Base-by-base conservation (phyloP, 805 yeast genomes). In the Teunomyces atbi region DNA sequence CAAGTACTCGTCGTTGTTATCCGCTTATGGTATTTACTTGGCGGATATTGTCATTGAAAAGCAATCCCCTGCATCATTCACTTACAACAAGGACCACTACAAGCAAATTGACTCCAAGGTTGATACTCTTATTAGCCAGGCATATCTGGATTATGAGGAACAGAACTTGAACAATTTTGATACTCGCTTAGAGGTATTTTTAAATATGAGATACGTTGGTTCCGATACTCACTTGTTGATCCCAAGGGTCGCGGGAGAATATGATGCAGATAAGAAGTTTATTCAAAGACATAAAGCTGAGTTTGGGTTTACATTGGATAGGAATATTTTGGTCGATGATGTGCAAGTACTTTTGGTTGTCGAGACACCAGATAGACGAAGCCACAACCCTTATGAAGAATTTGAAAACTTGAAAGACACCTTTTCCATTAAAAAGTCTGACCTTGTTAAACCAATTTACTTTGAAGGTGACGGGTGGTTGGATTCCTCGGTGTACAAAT, bases 151-250 rank as follows among this genome's bases (percentile, higher is more conserved):
- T 42, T 73, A 58, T 46, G 36, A 51, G 35, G 62, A 47, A 1
- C 96, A 89, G 62, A 87, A 88, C 0, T 58, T 68, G 51, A 47
- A 55, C 0, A 63, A 62, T 4, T 62, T 65, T 3, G 66, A 73
- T 19, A 74, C 88, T 19, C 61, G 57, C 20, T 71, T 76, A 45
- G 95, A 89, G 57, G 77, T 78, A 37, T 87, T 77, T 54, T 67
- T 90, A 51, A 90, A 90, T 60, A 69, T 90, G 74, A 76, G 95
- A 58, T 91, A 87, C 60, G 81, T 81, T 51, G 97, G 97, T 6
- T 85, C 96, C n/a, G 97, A 91, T 58, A 86, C 96, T 2, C 83
- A 86, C 34, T 67, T 91, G 51, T 85, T 90, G 86, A 80, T 86
- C n/a, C 65, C 65, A 16, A 54, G 43, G 56, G 36, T 8, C 4